Evolutionary conservation across 257 asterid species (phyloP).

Genomic region (Solanum clarkiae): DNA sequence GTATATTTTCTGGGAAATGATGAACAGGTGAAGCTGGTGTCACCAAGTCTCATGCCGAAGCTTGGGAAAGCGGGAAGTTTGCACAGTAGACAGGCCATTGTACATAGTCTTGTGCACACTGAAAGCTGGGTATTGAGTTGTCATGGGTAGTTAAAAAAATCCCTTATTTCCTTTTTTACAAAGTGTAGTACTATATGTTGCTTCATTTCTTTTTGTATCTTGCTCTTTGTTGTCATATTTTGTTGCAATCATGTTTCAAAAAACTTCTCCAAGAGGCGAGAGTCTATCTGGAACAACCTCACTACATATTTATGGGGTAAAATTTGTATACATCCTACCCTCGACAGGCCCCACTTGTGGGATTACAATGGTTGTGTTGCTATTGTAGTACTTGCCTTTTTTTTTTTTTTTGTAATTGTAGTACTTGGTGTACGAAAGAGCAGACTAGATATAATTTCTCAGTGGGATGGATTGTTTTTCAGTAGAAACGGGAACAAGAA

Average conservation of each 20-base stretch:
- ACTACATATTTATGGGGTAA: neutral
- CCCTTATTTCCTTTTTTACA: neutral
- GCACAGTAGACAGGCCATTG: conserved; percentile 90
- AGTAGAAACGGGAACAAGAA: neutral
- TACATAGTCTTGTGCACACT: conserved; percentile 89
- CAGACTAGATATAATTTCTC: neutral
- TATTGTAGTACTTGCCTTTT: no score
- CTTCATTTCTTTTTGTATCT: neutral
- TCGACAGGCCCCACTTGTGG: neutral
- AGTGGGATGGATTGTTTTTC: neutral
- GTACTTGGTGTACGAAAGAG: neutral
- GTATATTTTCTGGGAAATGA: no score
- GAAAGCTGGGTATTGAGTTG: conserved; percentile 97
- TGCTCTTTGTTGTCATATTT: neutral
- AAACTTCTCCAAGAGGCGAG: neutral
- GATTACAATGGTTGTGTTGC: neutral
- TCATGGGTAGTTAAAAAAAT: conserved; percentile 49
- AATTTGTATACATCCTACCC: neutral
- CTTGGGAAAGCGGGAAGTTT: conserved; percentile 95
- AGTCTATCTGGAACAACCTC: neutral
- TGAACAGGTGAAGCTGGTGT: conserved; percentile 50
- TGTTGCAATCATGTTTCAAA: neutral
- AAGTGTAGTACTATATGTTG: neutral
- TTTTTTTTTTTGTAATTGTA: neutral
- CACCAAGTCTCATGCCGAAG: conserved; percentile 95